Evolutionary conservation across 1,284 basidiomycete species (phyloP).

Genomic region (Mycena sp.): DNA sequence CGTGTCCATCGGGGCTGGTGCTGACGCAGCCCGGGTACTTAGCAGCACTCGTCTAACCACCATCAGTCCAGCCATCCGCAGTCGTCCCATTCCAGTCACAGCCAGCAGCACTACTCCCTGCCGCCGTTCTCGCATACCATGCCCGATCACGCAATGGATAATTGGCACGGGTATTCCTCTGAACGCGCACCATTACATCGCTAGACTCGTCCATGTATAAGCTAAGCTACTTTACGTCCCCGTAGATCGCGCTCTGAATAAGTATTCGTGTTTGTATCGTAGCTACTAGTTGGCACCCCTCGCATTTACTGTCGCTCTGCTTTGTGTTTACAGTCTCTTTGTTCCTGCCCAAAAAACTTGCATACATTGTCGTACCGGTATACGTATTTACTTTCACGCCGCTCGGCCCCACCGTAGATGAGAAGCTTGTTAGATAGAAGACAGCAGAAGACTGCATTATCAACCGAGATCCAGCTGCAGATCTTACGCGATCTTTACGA

Average conservation of each 20-base stretch:
- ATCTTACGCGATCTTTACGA: slow-evolving; percentile 29
- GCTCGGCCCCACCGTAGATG: slow-evolving; percentile 14
- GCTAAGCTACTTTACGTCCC: slow-evolving; percentile 20
- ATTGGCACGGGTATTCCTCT: slow-evolving; percentile 69
- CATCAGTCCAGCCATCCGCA: slow-evolving; percentile 30
- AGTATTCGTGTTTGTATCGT: slow-evolving; percentile 11
- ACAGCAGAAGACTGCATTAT: not conserved
- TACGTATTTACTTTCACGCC: not conserved
- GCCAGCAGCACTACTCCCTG: slow-evolving; percentile 50
- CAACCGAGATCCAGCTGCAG: slow-evolving; percentile 20
- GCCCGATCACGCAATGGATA: slow-evolving; percentile 56
- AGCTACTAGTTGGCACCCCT: too few species aligned
- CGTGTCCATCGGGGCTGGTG: not conserved
- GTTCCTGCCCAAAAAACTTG: not conserved
- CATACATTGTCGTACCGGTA: slow-evolving; percentile 19
- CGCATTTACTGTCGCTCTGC: slow-evolving; percentile 20
- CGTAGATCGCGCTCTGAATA: slow-evolving; percentile 17
- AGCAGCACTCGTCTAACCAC: slow-evolving; percentile 8
- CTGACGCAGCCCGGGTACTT: not conserved
- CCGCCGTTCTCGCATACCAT: slow-evolving; percentile 56
- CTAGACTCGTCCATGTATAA: slow-evolving; percentile 42
- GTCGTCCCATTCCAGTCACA: slow-evolving; percentile 38
- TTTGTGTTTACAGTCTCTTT: slow-evolving; percentile 1
- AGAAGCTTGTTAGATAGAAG: slow-evolving; percentile 30
- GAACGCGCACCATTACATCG: slow-evolving; percentile 68